Conservation (phyloP, 1,284 basidiomycete genomes). For the Ceratobasidium sp. region DNA sequence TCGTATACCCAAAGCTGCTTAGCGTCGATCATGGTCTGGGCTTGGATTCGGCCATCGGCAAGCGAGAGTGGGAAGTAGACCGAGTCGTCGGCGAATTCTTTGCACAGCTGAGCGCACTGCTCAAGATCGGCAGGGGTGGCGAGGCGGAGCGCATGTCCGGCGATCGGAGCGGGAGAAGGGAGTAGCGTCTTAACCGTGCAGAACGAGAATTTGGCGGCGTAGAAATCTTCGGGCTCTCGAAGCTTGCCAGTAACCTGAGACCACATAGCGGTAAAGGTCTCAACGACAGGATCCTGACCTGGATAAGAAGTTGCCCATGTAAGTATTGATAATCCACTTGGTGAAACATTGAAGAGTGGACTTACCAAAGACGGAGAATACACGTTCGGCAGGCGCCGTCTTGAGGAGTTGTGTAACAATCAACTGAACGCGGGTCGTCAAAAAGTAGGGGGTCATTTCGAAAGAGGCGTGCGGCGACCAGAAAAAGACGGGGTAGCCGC, state of each 20-base stretch:
- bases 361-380: slow-evolving; percentile 72
- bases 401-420: slow-evolving; percentile 55
- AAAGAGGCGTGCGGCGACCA: slow-evolving; percentile 56
- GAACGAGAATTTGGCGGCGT: slow-evolving; percentile 67
- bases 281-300: slow-evolving; percentile 59
- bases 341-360: not conserved
- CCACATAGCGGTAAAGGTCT: slow-evolving; percentile 63
- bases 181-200: slow-evolving; percentile 62
- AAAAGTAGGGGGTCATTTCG: slow-evolving; percentile 52
- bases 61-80: slow-evolving; percentile 67
- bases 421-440: slow-evolving; percentile 53
- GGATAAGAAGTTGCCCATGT: slow-evolving; percentile 11
- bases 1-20: slow-evolving; percentile 70
- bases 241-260: slow-evolving; percentile 57
- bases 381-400: slow-evolving; percentile 58
- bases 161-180: slow-evolving; percentile 55
- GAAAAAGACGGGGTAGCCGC: slow-evolving; percentile 68
- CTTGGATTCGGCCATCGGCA: slow-evolving; percentile 61
- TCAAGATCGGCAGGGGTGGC: slow-evolving; percentile 55
- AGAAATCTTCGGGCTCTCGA: slow-evolving; percentile 62
- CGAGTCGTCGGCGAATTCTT: slow-evolving; percentile 66
- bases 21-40: slow-evolving; percentile 60
- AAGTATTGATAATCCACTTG: slow-evolving; percentile 9
- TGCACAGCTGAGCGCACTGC: slow-evolving; percentile 61
- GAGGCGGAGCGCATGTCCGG: slow-evolving; percentile 54